Evolutionary conservation across 805 yeast species (phyloP), one percentile per base, ranked within the genome.

Genomic region (Teunomyces cretensis): DNA sequence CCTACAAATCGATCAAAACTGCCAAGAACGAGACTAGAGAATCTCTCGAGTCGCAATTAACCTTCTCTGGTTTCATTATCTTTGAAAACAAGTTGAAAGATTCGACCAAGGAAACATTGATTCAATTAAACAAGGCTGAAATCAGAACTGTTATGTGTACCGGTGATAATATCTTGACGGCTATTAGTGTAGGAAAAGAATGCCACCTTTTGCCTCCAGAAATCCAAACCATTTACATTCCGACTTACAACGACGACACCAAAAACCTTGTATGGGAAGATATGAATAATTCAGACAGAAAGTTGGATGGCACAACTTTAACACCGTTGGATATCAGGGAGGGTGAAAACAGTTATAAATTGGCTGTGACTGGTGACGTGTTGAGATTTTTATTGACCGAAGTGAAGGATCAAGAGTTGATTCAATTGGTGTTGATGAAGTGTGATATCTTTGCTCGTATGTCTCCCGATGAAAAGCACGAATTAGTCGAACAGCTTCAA

Each of bases 381-480:
- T 94, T 94, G 70, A 80, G 96, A 47, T 80, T 80, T 54, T 66
- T 94, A 12, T 74, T 92, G 51, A 84, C 81, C 2, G 80, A 76
- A 42, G 60, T 80, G 30, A 72, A 78, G 39, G 68, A 68, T 26
- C 51, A 52, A 1, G 48, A 53, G 47, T 68, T 51, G 65, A 78
- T 76, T 33, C 79, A 79, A 39, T 72, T 70, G 19, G 75, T 94
- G 61, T 72, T 94, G 44, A 70, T 89, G 70, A 81, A 79, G 49
- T 82, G 90, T 46, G 79, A 83, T 37, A 79, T 94, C 3, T 94
- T 84, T 69, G 98, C 99, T 0, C 76, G 99, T 52, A 94, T 94
- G 99, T 91, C 98, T 0, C 99, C 99, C 0, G 99, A 95, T 65
- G 99, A 94, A 64, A 94, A 94, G 60, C 97, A 94, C 63, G 99